A percentile compares a stretch with the other conserved stretches of the same genome.
Conservation (phyloP, 495 filamentous ascomycete species). For the Penicillium manginii region DNA sequence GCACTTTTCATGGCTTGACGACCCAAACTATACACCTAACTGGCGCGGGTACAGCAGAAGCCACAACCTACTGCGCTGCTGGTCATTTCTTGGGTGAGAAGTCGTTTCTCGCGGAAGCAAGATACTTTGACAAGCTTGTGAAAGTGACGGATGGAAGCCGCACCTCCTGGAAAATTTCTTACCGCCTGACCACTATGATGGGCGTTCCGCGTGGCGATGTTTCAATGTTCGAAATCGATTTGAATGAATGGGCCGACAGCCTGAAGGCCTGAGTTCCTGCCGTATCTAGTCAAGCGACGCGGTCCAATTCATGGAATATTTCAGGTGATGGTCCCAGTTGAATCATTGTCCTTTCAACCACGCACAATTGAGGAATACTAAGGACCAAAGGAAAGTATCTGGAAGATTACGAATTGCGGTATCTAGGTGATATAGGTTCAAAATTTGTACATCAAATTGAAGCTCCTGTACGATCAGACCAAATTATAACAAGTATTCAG, state of each 20-base stretch:
- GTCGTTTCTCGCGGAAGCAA: slow-evolving; percentile 2
- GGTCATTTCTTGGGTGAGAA: slow-evolving; percentile 6
- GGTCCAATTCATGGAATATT: too few species aligned
- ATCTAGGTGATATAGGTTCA: too few species aligned
- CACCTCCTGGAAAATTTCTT: not conserved
- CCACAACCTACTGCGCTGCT: slow-evolving; percentile 5
- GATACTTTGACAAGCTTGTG: slow-evolving; percentile 7
- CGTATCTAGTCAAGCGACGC: too few species aligned
- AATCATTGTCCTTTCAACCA: too few species aligned
- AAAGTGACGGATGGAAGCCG: not conserved
- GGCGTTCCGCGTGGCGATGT: slow-evolving; percentile 5
- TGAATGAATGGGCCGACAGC: slow-evolving; percentile 6
- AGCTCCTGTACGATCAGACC: too few species aligned
- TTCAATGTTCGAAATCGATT: slow-evolving; percentile 1
- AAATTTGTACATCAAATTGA: too few species aligned
- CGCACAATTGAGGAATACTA: too few species aligned
- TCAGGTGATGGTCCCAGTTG: too few species aligned
- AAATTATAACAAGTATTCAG: too few species aligned
- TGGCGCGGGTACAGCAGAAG: slow-evolving; percentile 1
- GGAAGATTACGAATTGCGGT: too few species aligned
- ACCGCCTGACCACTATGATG: slow-evolving; percentile 8
- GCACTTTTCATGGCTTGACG: slow-evolving; percentile 4
- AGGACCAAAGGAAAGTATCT: too few species aligned
- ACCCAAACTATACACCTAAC: slow-evolving; percentile 5
- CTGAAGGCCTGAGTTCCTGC: slow-evolving; percentile 2